Conservation (phyloP, 352 stramenopile genomes). For the Blastocystis sp. region DNA sequence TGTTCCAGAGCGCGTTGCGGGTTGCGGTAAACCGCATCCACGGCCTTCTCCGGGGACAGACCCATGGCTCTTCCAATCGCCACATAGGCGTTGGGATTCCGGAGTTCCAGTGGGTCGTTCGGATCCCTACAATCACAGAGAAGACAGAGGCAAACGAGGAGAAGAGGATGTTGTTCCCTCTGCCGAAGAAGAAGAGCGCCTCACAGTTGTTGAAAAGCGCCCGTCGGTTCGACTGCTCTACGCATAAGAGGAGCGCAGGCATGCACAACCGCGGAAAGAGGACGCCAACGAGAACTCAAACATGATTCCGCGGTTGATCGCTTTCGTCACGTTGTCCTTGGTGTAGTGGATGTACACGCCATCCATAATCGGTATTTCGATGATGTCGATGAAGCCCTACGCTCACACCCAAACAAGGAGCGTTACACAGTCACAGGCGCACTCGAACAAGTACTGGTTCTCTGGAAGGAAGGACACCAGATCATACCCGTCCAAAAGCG, state of each 20-base stretch:
- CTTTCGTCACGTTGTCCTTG: slow-evolving; percentile 10
- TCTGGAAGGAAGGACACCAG: slow-evolving; percentile 37
- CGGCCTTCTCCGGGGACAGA: slow-evolving; percentile 23
- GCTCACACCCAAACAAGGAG: not conserved
- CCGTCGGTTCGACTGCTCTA: slow-evolving; percentile 2
- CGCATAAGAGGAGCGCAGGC: not conserved
- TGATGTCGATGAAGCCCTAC: slow-evolving; percentile 58
- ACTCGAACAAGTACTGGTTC: slow-evolving; percentile 9
- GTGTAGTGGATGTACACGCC: not conserved
- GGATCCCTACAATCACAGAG: slow-evolving; percentile 12
- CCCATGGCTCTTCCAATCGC: slow-evolving; percentile 36
- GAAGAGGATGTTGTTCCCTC: slow-evolving; percentile 55
- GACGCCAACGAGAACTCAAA: slow-evolving; percentile 42
- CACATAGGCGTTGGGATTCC: slow-evolving; percentile 34
- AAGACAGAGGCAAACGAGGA: not conserved
- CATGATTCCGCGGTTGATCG: slow-evolving; percentile 39
- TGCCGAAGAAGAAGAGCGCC: not conserved
- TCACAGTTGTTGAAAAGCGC: not conserved
- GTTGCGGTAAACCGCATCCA: slow-evolving; percentile 19
- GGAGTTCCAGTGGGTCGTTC: slow-evolving; percentile 9
- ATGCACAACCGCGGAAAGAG: slow-evolving; percentile 8
- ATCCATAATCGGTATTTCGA: slow-evolving; percentile 22
- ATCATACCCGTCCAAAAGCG: slow-evolving; percentile 9
- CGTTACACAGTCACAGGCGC: not conserved
- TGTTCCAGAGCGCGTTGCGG: not conserved